Conservation (phyloP, 2,329 filamentous ascomycete species). For the Aspergillus persii region DNA sequence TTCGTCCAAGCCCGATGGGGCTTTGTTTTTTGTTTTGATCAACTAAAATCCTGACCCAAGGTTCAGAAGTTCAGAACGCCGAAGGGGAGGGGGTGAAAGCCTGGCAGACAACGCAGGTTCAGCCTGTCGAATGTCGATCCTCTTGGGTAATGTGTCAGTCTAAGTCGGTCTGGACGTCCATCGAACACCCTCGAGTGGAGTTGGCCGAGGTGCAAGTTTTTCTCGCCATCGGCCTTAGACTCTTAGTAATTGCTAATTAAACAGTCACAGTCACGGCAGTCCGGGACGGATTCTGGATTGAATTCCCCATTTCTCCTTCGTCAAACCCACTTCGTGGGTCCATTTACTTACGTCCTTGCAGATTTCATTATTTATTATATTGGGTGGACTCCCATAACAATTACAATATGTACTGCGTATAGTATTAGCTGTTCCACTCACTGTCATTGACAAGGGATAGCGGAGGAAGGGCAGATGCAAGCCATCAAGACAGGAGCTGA, state of each 20-base stretch:
- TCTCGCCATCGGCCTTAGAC: not conserved
- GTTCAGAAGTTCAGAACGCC: not conserved
- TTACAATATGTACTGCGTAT: too few species aligned
- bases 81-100: not conserved
- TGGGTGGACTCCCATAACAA: not conserved
- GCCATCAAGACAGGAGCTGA: not conserved
- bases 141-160: slow-evolving; percentile 1
- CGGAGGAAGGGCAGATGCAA: not conserved
- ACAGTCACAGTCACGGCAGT: not conserved
- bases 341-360: not conserved
- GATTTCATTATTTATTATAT: not conserved
- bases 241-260: slow-evolving; percentile 1
- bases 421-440: too few species aligned
- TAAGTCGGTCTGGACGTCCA: slow-evolving; percentile 4
- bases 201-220: not conserved
- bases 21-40: slow-evolving; percentile 3
- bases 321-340: not conserved
- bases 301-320: not conserved
- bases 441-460: not conserved
- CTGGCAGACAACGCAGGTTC: too few species aligned
- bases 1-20: slow-evolving; percentile 6
- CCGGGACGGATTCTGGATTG: not conserved
- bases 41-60: slow-evolving; percentile 7
- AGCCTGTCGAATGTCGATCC: slow-evolving; percentile 1
- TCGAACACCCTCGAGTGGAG: slow-evolving; percentile 4